Evolutionary conservation across 352 stramenopile genomes (phyloP).

Genomic region (Globisporangium lucens): DNA sequence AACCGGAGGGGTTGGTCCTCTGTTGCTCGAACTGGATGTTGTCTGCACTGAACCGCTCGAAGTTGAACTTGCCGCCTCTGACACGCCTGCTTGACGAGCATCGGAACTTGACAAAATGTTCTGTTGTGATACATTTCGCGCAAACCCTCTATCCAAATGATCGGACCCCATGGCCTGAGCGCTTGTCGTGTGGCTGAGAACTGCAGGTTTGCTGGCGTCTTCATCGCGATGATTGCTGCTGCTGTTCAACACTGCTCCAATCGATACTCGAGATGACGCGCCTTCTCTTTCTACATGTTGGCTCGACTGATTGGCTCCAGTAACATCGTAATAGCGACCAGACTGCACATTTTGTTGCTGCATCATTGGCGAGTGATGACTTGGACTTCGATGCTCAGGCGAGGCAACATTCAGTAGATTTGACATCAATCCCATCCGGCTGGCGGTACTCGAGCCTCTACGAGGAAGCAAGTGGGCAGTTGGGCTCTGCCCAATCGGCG

Average conservation of each 20-base stretch:
- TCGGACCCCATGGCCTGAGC: background rate
- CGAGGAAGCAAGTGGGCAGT: conserved; percentile 58
- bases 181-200: background rate
- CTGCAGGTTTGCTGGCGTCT: conserved; percentile 4
- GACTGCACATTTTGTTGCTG: conserved; percentile 39
- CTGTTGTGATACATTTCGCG: conserved; percentile 5
- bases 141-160: conserved; percentile 1
- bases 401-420: conserved; percentile 75
- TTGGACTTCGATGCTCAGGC: conserved; percentile 36
- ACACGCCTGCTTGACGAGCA: background rate
- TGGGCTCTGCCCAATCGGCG: conserved; percentile 37
- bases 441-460: conserved; percentile 27
- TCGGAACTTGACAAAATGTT: conserved; percentile 11
- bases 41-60: conserved; percentile 7
- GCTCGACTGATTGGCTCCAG: conserved; percentile 4
- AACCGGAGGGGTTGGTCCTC: conserved; percentile 6
- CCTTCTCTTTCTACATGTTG: conserved; percentile 13
- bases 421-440: conserved; percentile 73
- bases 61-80: background rate
- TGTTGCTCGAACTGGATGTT: conserved; percentile 8
- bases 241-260: conserved; percentile 16
- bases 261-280: conserved; percentile 21
- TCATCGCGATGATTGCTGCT: conserved; percentile 13
- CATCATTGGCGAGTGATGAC: conserved; percentile 43
- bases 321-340: conserved; percentile 33